These are phyloP conservation scores for Erigeron philadelphicus DNA, from an alignment of 140 eudicot genomes.

Conservation along the genomic window DNA sequence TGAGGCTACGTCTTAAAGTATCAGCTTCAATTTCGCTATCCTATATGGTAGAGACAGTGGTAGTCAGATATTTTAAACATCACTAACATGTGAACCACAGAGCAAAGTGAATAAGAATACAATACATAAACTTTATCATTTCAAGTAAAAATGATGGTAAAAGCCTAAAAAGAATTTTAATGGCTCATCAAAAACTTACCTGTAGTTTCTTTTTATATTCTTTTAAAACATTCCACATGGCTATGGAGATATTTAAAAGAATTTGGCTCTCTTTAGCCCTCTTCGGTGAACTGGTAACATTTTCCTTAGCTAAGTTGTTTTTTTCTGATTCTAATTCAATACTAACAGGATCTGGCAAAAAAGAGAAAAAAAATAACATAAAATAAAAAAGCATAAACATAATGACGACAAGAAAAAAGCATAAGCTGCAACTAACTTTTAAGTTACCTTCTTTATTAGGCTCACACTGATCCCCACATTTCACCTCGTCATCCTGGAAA, in stretches of 20 bases:
- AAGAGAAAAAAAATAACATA: no score
- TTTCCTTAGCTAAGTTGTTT: constrained; percentile 1
- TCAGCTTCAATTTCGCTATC: constrained; percentile 36
- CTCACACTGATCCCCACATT: constrained; percentile 19
- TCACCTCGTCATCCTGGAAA: constrained; percentile 47
- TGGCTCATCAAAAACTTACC: constrained; percentile 33
- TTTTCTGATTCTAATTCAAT: constrained; percentile 7
- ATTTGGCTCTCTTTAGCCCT: constrained; percentile 44
- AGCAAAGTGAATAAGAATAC: neutral
- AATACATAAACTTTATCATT: constrained; percentile 1
- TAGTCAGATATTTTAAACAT: neutral
- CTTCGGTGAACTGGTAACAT: constrained; percentile 12
- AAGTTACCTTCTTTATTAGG: constrained; percentile 41
- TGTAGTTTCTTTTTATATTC: constrained; percentile 59
- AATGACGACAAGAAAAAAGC: neutral
- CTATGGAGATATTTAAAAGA: constrained; percentile 55
- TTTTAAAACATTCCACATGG: constrained; percentile 68
- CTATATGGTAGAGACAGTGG: constrained; percentile 22
- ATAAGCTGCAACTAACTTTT: neutral
- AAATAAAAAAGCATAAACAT: neutral
- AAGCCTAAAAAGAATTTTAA: neutral
- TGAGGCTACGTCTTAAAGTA: constrained; percentile 32
- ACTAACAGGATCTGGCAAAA: constrained; percentile 10
- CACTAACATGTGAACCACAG: neutral
- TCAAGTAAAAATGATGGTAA: constrained; percentile 9